Evolutionary conservation across 768 basidiomycete genomes (phyloP), one percentile per base, ranked within the genome.

Genomic region (Macrolepiota dolichaula): DNA sequence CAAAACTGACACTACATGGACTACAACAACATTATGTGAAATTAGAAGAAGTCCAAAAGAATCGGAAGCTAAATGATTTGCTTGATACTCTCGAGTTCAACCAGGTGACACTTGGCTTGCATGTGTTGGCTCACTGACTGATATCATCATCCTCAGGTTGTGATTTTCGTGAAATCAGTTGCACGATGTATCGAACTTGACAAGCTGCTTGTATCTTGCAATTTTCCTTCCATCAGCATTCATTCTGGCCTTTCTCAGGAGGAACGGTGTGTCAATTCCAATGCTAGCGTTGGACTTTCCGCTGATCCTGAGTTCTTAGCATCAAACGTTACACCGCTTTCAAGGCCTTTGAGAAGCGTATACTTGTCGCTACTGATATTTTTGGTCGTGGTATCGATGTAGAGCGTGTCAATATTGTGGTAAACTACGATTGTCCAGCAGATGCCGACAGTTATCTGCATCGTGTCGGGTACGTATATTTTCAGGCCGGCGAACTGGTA

Each of bases 341-440:
- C 85, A 99, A 99, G 77, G 92, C 93, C 17, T 99, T 99, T 67
- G 97, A 99, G 80, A 99, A 98, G 79, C 94, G 97, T 65, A 98
- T 99, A 65, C 83, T 99, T 19, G 97, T 99, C 44, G 96, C 96
- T 19, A 99, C 97, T 19, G 97, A 99, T 73, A 98, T 99, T 66
- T 99, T 99, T 63, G 97, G 97, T 62, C 93, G 97, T 74, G 97
- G 96, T 66, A 99, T 99, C 65, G 97, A 99, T 78, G 96, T 99
- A 22, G 97, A 99, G 74, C 94, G 97, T 63, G 97, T 99, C 68
- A 99, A 99, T 77, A 98, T 98, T 61, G 97, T 99, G 54, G 85
- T 99, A 79, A 99, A 99, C 76, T 99, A 99, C 72, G 97, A 99
- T 70, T 94, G 91, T 64, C 95, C 97, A 42, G 86, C 90, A 40